Conservation (phyloP, 495 filamentous ascomycete genomes). For the Penicillium soppii region DNA sequence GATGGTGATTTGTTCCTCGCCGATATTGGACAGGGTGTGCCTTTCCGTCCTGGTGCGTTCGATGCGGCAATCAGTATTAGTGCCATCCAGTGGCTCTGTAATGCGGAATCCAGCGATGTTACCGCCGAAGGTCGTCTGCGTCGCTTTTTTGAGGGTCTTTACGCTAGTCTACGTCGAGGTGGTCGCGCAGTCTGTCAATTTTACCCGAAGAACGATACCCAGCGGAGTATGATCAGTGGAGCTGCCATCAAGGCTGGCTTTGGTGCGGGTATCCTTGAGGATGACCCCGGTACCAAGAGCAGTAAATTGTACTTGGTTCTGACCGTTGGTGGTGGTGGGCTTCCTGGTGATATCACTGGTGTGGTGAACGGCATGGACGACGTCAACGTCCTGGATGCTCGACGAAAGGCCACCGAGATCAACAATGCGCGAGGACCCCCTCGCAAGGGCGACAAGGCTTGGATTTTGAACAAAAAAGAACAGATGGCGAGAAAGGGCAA, state of each 20-base stretch:
- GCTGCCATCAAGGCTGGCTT: conserved; percentile 93
- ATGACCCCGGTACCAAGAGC: conserved; percentile 94
- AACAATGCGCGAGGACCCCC: conserved; percentile 50
- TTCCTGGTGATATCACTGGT: conserved; percentile 78
- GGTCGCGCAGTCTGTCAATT: conserved; percentile 95
- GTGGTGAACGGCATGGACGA: conserved; percentile 84
- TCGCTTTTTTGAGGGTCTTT: conserved; percentile 91
- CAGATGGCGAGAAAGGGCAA: conserved; percentile 94
- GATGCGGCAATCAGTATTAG: conserved; percentile 93
- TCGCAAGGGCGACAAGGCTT: conserved; percentile 77
- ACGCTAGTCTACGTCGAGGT: conserved; percentile 77
- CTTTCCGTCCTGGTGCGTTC: conserved; percentile 89
- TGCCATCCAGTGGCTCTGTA: conserved; percentile 97
- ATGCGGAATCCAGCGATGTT: conserved; percentile 85
- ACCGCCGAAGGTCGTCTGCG: conserved; percentile 69
- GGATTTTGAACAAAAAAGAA: conserved; percentile 95
- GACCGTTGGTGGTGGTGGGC: conserved; percentile 80
- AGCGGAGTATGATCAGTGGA: conserved; percentile 84
- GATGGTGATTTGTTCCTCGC: conserved; percentile 90
- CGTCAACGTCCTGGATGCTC: conserved; percentile 74
- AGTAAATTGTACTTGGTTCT: conserved; percentile 91
- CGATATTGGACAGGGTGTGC: conserved; percentile 93
- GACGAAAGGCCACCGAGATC: conserved; percentile 52
- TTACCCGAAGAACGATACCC: conserved; percentile 92
- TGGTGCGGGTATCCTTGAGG: conserved; percentile 90